Percentiles rank a stretch among this genome's conserved stretches.
Evolutionary conservation across 108 stramenopile species (phyloP).

Genomic region (Cyclostephanos tholiformis): DNA sequence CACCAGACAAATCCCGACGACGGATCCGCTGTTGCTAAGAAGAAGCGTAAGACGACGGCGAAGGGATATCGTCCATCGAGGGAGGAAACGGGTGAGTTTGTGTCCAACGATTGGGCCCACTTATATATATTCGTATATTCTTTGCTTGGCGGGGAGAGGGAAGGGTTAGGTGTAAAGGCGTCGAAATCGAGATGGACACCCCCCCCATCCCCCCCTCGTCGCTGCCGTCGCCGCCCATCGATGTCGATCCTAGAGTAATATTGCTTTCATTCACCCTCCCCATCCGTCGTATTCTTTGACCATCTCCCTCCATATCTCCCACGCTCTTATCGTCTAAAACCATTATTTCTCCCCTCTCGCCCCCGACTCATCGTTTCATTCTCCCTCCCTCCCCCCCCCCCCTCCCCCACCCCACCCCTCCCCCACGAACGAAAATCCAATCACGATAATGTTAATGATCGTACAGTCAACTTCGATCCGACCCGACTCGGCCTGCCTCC

Average conservation of each 20-base stretch:
- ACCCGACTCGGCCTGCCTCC: conserved; percentile 70
- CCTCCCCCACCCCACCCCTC: neutral
- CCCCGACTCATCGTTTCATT: neutral
- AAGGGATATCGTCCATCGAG: conserved; percentile 5
- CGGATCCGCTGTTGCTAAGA: neutral
- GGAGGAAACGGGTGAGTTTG: conserved; percentile 11
- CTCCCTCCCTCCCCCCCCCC: neutral
- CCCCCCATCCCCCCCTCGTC: no score
- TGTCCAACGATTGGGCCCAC: neutral
- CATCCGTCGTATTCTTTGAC: no score
- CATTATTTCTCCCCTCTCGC: neutral
- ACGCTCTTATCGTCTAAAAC: no score
- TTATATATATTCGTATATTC: neutral
- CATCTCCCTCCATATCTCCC: no score
- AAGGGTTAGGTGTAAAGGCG: no score
- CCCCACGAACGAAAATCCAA: no score
- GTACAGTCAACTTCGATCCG: conserved; percentile 69
- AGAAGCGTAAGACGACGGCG: neutral
- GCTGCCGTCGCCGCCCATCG: no score
- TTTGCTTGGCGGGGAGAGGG: neutral
- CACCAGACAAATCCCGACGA: no score
- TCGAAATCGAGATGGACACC: no score
- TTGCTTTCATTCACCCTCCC: no score
- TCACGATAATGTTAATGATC: neutral
- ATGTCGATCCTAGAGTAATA: no score